These are phyloP conservation scores for Aspergillus intermedius DNA, from an alignment of 2,329 filamentous ascomycete genomes.

Conservation along the genomic window DNA sequence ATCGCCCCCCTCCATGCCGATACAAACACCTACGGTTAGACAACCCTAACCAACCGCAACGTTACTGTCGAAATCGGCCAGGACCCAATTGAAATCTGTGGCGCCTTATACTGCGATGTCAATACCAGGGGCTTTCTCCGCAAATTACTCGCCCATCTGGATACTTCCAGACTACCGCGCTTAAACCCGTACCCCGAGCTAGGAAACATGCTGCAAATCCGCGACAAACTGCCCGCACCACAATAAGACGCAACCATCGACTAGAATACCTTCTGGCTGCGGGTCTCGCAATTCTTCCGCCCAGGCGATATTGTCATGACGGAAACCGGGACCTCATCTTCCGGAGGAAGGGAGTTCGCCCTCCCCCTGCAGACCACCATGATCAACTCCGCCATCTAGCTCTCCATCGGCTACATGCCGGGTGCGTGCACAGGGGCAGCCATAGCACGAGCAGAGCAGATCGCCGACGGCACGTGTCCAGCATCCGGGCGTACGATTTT, in stretches of 20 bases:
- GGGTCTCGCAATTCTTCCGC: neutral
- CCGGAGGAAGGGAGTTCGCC: neutral
- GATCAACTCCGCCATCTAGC: neutral
- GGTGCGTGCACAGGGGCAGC: conserved; percentile 2
- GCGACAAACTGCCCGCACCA: neutral
- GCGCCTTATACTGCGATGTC: neutral
- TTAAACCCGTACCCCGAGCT: neutral
- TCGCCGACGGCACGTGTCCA: neutral
- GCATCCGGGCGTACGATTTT: neutral
- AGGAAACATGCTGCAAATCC: neutral
- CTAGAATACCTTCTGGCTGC: neutral
- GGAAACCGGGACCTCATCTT: neutral
- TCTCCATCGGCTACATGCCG: conserved; percentile 10
- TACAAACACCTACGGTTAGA: neutral
- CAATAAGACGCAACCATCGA: neutral
- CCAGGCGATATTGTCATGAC: neutral
- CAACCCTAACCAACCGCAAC: neutral
- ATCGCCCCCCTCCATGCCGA: conserved; percentile 31
- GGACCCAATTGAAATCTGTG: neutral
- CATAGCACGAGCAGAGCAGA: neutral
- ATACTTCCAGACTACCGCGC: neutral
- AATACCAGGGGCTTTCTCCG: neutral
- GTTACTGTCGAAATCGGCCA: neutral
- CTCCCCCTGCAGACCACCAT: neutral
- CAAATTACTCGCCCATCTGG: neutral